phyloP scores from a whole-genome alignment of 140 eudicot species.

The Stevia rebaudiana region DNA sequence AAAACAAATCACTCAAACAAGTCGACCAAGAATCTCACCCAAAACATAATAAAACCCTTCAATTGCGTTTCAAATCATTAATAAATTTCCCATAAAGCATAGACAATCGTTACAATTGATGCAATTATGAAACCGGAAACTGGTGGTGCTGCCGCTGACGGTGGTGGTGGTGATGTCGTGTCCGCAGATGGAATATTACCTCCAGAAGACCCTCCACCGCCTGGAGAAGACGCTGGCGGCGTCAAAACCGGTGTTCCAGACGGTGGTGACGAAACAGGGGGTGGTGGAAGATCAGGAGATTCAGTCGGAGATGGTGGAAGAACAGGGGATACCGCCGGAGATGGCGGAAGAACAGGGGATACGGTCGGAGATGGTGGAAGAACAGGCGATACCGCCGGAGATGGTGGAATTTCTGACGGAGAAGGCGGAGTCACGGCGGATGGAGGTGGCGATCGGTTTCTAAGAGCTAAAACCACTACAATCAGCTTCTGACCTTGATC shows the following conservation, averaged over 20 bases:
- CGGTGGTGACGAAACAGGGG: constrained; percentile 6
- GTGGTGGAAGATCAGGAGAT: not conserved
- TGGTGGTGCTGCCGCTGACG: constrained; percentile 12
- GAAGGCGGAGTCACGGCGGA: constrained; percentile 24
- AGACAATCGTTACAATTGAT: constrained; percentile 19
- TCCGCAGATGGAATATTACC: constrained; percentile 30
- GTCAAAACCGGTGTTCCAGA: not conserved
- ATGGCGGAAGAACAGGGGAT: not conserved
- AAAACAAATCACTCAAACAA: constrained; percentile 17
- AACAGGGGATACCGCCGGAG: not conserved
- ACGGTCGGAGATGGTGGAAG: not conserved
- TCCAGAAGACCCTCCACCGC: constrained; percentile 3
- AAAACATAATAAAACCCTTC: constrained; percentile 1
- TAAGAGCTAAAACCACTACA: constrained; percentile 45
- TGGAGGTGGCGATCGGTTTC: constrained; percentile 25
- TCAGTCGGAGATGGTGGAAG: not conserved
- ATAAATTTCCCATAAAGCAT: constrained; percentile 9
- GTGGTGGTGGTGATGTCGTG: constrained; percentile 26
- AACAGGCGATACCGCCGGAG: not conserved
- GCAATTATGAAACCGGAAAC: constrained; percentile 21
- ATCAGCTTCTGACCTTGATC: constrained; percentile 53
- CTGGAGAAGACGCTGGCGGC: constrained; percentile 13
- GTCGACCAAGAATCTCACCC: constrained; percentile 3
- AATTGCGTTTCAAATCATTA: not conserved
- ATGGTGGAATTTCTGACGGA: constrained; percentile 12